Evolutionary conservation across 2,329 filamentous ascomycete genomes (phyloP), one percentile per base, ranked within the genome.

Genomic region (Aspergillus costaricaensis): DNA sequence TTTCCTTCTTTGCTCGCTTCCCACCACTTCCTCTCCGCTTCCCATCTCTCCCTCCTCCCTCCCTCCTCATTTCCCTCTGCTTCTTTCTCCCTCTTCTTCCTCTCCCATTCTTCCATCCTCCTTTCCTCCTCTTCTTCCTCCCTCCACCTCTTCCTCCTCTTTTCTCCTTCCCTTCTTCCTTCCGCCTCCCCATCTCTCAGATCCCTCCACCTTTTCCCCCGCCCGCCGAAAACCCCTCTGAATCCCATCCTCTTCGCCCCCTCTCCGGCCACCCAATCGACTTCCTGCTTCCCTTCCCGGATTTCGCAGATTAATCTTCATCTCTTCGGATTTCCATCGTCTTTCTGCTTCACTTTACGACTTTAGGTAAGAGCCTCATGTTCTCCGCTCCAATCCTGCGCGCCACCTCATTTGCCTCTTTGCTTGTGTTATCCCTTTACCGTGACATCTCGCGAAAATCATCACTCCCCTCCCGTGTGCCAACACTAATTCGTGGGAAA

Each of bases 141-240:
- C 61, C 66, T 55, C 59, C 61, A 58, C 61, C 51, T 27, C 56
- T 53, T 54, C 50, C 61, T 60, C 59, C 61, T 60, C 59, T 53
- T 49, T 59, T 59, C 57, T 48, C 59, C 62, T 50, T 49, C 55
- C 58, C 51, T 59, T 58, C 58, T 62, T 57, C 48, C 54, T 15
- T 52, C 39, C 53, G 61, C 12, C 58, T 64, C 64, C 66, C 69
- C 58, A 59, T 68, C 66, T 66, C 63, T 59, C 62, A 62, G 58
- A 57, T 70, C 64, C 41, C 66, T 65, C 67, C 63, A 68, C 62
- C 65, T 64, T 66, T 60, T 66, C 60, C 64, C 73, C 70, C 67
- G 67, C 71, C 66, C 69, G 70, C 70, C 70, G 66, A 69, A 65
- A 67, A 62, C 64, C 66, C 66, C 65, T 65, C 59, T 60, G 65